Evolutionary conservation across 495 filamentous ascomycete genomes (phyloP), one percentile per base, ranked within the genome.

Genomic region (Wilcoxina mikolae): DNA sequence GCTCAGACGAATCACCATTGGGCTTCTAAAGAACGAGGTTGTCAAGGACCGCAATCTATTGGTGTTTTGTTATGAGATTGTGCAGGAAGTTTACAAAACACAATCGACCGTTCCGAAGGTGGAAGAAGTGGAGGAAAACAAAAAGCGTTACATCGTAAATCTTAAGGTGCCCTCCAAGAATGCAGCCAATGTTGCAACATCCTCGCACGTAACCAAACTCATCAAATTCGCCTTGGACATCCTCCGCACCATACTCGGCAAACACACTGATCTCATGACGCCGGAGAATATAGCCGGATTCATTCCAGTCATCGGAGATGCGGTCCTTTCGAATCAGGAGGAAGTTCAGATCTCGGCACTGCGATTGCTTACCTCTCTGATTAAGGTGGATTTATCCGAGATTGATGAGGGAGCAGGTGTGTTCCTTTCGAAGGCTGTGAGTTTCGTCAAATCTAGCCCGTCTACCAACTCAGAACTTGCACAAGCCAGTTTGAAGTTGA

Each of bases 51-150:
- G 82, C 43, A 82, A 91, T 51, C 76, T 90, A 50, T 71, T 96
- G 39, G 70, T 95, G 0, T 96, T 96, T 69, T 94, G 87, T 67
- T 94, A 94, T 64, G 84, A 96, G 69, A 76, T 95, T 42, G 83
- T 94, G 29, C 82, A 89, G 65, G 83, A 89, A 59, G 83, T 84
- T 1, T 91, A 95, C 65, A 76, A 77, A 46, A 35, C 42, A 24
- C 24, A 43, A 11, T 47, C 45, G 10, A 45, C 31, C 26, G n/a
- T 33, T 12, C 39, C 56, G 7, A 73, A 73, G 33, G 66, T 70
- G 31, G 72, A 74, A 57, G 75, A 72, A 48, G 68, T 78, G 3
- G 75, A 83, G 59, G 73, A 78, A 5, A 75, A 73, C 25, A 77
- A 82, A 27, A 77, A 79, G 65, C 76, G 80, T 29, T 91, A 91